A percentile compares a stretch with the other conserved stretches of the same genome.
phyloP scores from a whole-genome alignment of 768 basidiomycete species.

The Calocera viscosa region DNA sequence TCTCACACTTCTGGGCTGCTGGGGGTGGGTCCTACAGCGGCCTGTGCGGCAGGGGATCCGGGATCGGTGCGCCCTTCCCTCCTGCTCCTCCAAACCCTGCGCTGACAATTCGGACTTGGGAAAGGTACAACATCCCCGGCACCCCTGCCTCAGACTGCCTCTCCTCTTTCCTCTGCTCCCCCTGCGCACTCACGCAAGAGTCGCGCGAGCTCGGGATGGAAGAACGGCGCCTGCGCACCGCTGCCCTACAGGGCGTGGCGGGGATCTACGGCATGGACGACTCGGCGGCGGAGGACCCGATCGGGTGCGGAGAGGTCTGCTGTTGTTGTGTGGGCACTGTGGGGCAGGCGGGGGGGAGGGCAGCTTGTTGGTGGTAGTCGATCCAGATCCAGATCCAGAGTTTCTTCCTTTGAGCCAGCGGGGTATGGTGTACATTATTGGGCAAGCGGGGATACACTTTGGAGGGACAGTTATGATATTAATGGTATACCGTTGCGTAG shows the following conservation, averaged over 20 bases:
- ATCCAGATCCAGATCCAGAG: no score
- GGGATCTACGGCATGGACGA: slow-evolving; percentile 1
- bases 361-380: not conserved
- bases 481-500: no score
- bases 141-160: not conserved
- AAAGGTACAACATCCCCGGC: slow-evolving; percentile 3
- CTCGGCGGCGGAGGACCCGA: not conserved
- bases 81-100: no score
- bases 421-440: no score
- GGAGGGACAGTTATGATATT: no score
- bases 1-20: not conserved
- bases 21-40: not conserved
- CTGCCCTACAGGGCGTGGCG: not conserved
- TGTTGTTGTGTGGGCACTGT: not conserved
- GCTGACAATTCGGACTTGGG: not conserved
- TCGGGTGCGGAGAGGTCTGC: slow-evolving; percentile 4
- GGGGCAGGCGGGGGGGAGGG: not conserved
- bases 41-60: not conserved
- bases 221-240: slow-evolving; percentile 9
- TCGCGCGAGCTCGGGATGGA: slow-evolving; percentile 12
- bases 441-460: no score
- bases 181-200: slow-evolving; percentile 15
- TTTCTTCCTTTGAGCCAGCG: no score
- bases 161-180: not conserved
- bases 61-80: not conserved